Conservation (phyloP, 1,284 basidiomycete species). For the Dichomitus squalens region DNA sequence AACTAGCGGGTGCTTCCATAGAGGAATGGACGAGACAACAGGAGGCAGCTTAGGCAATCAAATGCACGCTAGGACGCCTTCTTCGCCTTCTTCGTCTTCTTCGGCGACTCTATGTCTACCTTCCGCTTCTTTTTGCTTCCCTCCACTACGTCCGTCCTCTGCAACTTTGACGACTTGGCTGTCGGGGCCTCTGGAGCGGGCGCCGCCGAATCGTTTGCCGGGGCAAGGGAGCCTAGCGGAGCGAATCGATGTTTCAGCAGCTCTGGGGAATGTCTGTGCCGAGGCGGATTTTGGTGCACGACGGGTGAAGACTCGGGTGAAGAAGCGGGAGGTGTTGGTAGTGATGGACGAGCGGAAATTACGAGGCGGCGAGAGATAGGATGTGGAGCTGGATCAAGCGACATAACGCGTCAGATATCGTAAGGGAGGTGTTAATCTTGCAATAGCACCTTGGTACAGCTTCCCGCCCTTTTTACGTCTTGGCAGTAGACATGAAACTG, state of each 20-base stretch:
- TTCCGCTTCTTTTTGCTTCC: slow-evolving; percentile 7
- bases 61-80: slow-evolving; percentile 19
- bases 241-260: slow-evolving; percentile 64
- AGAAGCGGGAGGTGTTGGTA: slow-evolving; percentile 37
- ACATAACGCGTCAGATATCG: not conserved
- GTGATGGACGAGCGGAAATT: slow-evolving; percentile 49
- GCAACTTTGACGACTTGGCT: slow-evolving; percentile 12
- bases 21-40: not conserved
- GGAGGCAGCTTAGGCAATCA: not conserved
- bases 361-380: slow-evolving; percentile 60
- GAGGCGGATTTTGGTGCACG: slow-evolving; percentile 52
- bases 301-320: slow-evolving; percentile 25
- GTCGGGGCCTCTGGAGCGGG: slow-evolving; percentile 26
- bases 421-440: not conserved
- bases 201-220: slow-evolving; percentile 15
- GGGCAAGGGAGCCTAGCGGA: slow-evolving; percentile 57
- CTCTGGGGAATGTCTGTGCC: slow-evolving; percentile 59
- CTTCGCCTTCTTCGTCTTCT: slow-evolving; percentile 49
- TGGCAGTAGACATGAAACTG: slow-evolving; percentile 64
- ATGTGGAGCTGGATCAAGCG: slow-evolving; percentile 49
- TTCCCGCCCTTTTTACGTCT: slow-evolving; percentile 59
- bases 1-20: too few species aligned
- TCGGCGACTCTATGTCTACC: slow-evolving; percentile 25
- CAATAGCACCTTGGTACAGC: slow-evolving; percentile 53
- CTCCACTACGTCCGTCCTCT: slow-evolving; percentile 28